Evolutionary conservation across 768 basidiomycete genomes (phyloP).

Genomic region (Hysterangium stoloniferum): DNA sequence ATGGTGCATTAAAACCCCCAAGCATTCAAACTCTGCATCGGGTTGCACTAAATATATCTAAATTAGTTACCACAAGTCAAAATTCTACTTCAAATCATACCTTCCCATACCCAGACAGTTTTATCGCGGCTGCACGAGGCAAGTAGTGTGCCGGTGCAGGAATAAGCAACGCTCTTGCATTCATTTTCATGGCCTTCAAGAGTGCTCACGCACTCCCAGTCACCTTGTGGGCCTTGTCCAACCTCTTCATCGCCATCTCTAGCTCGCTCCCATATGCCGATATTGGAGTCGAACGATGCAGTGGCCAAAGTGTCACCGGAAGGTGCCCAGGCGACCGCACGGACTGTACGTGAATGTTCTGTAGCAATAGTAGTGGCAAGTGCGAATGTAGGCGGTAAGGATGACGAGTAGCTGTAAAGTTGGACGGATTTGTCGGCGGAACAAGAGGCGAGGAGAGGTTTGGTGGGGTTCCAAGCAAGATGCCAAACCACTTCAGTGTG

Average conservation of each 20-base stretch:
- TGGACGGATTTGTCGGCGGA: conserved; percentile 91
- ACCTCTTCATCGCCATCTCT: conserved; percentile 67
- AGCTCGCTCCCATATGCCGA: conserved; percentile 84
- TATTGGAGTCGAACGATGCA: conserved; percentile 88
- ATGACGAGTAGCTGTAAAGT: conserved; percentile 58
- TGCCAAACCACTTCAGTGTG: conserved; percentile 86
- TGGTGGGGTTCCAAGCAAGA: conserved; percentile 80
- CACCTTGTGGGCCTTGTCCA: conserved; percentile 54
- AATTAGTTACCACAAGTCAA: neutral
- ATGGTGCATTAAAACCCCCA: conserved; percentile 95
- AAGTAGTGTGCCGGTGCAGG: conserved; percentile 63
- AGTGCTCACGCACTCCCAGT: conserved; percentile 84
- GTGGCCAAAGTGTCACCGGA: conserved; percentile 82
- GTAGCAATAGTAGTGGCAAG: conserved; percentile 65
- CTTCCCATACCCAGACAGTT: conserved; percentile 99
- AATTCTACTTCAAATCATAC: conserved; percentile 31
- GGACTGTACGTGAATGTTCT: conserved; percentile 82
- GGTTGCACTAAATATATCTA: conserved; percentile 55
- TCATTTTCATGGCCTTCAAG: conserved; percentile 96
- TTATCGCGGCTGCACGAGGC: conserved; percentile 96
- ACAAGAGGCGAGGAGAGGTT: conserved; percentile 82
- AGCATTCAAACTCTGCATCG: conserved; percentile 89
- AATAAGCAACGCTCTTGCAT: conserved; percentile 88
- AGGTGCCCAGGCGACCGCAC: conserved; percentile 83
- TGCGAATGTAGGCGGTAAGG: conserved; percentile 34